Evolutionary conservation across 192 early-diverging fungal species (phyloP).

Genomic region (Glomus cerebriforme): DNA sequence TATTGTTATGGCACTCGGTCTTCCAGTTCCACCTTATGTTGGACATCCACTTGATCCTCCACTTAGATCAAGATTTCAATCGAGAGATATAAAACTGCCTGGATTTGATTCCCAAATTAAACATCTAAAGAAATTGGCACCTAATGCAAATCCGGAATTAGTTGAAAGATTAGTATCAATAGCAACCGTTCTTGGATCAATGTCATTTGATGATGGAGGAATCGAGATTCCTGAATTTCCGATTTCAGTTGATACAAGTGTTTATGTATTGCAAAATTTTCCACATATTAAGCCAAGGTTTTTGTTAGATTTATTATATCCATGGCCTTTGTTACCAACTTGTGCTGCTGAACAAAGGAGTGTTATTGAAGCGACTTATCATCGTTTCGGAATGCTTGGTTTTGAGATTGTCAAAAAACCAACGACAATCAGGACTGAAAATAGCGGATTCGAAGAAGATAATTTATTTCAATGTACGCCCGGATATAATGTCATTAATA

Average conservation of each 20-base stretch:
- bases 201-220: slow-evolving; percentile 41
- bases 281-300: slow-evolving; percentile 52
- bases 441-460: slow-evolving; percentile 8
- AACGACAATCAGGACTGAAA: slow-evolving; percentile 32
- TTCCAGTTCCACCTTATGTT: slow-evolving; percentile 70
- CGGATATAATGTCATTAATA: slow-evolving; percentile 43
- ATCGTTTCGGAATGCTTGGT: slow-evolving; percentile 57
- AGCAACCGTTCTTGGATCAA: slow-evolving; percentile 53
- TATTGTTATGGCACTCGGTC: slow-evolving; percentile 73
- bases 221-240: slow-evolving; percentile 65
- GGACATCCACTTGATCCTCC: slow-evolving; percentile 79
- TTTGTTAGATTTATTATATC: slow-evolving; percentile 60
- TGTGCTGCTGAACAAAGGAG: slow-evolving; percentile 60
- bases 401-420: slow-evolving; percentile 47
- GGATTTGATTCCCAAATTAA: slow-evolving; percentile 53
- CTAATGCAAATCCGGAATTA: slow-evolving; percentile 45
- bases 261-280: slow-evolving; percentile 45
- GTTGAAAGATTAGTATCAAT: slow-evolving; percentile 59
- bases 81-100: slow-evolving; percentile 60
- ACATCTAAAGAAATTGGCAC: slow-evolving; percentile 48
- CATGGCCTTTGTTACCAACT: slow-evolving; percentile 58
- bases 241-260: slow-evolving; percentile 51
- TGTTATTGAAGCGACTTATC: slow-evolving; percentile 61
- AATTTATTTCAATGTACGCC: slow-evolving; percentile 46
- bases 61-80: slow-evolving; percentile 77